Percentiles rank a stretch among this genome's conserved stretches.
Evolutionary conservation across 805 yeast genomes (phyloP).

Genomic region (Pichia nakasei): DNA sequence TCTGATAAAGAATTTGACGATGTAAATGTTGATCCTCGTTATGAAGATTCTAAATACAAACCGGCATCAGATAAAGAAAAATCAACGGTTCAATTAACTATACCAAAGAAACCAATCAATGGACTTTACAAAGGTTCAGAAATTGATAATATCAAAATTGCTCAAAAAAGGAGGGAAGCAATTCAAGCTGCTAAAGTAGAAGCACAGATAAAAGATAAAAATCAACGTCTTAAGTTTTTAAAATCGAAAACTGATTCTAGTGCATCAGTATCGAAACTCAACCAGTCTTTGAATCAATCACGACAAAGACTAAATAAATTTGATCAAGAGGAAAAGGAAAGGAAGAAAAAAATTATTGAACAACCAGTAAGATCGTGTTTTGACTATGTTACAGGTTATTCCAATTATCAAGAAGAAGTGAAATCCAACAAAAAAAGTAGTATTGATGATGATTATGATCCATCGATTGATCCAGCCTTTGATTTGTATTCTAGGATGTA

Average conservation of each 20-base stretch:
- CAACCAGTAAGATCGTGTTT: not conserved
- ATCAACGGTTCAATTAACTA: not conserved
- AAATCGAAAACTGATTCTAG: not conserved
- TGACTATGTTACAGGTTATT: not conserved
- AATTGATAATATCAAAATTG: not conserved
- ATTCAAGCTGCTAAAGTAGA: not conserved
- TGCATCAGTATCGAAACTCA: not conserved
- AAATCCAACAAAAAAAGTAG: not conserved
- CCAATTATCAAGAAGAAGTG: not conserved
- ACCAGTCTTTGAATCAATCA: not conserved
- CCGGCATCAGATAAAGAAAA: not conserved
- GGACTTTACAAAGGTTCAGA: slow-evolving; percentile 5
- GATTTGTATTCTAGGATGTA: slow-evolving; percentile 39
- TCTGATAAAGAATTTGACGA: slow-evolving; percentile 9
- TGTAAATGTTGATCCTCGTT: slow-evolving; percentile 4
- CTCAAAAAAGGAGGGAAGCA: not conserved
- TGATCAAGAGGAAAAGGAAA: not conserved
- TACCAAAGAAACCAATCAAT: not conserved
- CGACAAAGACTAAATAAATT: not conserved
- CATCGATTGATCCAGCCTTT: slow-evolving; percentile 8
- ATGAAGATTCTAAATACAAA: not conserved
- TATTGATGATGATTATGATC: not conserved
- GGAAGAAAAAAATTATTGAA: not conserved
- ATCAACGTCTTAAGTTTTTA: not conserved
- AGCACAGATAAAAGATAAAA: not conserved